Conservation (phyloP, 495 filamentous ascomycete genomes). For the Penicillium mononematosum region DNA sequence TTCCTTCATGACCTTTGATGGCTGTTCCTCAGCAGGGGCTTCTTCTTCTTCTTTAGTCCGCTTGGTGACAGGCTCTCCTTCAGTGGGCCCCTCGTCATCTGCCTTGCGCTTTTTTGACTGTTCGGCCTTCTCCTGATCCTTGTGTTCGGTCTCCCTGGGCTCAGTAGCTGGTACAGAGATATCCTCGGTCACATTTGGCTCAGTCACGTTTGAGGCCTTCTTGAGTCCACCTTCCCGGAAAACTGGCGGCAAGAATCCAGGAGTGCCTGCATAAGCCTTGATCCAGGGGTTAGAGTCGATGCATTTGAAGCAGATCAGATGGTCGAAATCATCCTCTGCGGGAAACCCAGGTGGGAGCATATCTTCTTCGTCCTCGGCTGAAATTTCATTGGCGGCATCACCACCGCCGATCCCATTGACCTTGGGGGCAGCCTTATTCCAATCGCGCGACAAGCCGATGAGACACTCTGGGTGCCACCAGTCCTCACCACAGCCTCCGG, state of each 20-base stretch:
- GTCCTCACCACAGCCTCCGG: conserved; percentile 93
- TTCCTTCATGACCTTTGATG: conserved; percentile 25
- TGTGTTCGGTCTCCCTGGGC: conserved; percentile 15
- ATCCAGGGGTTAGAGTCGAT: conserved; percentile 88
- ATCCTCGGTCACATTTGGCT: background rate
- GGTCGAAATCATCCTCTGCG: conserved; percentile 80
- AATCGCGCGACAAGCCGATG: conserved; percentile 67
- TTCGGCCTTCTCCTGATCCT: conserved; percentile 14
- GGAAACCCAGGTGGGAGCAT: conserved; percentile 83
- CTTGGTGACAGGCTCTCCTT: conserved; percentile 53
- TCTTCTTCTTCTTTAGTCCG: conserved; percentile 50
- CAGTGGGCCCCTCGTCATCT: conserved; percentile 49
- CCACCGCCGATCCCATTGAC: conserved; percentile 41
- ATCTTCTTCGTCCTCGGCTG: conserved; percentile 49
- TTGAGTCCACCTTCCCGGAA: conserved; percentile 37
- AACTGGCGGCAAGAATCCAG: conserved; percentile 78
- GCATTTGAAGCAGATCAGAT: conserved; percentile 93
- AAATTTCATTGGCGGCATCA: conserved; percentile 34
- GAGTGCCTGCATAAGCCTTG: conserved; percentile 78
- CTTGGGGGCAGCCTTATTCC: conserved; percentile 41
- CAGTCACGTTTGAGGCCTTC: conserved; percentile 5
- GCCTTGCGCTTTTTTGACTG: conserved; percentile 73
- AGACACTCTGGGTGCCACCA: conserved; percentile 99
- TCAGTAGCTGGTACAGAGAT: background rate
- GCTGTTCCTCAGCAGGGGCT: conserved; percentile 6